These are phyloP conservation scores for Raffaelea ambrosiae DNA, from an alignment of 2,329 filamentous ascomycete genomes.

Conservation along the genomic window DNA sequence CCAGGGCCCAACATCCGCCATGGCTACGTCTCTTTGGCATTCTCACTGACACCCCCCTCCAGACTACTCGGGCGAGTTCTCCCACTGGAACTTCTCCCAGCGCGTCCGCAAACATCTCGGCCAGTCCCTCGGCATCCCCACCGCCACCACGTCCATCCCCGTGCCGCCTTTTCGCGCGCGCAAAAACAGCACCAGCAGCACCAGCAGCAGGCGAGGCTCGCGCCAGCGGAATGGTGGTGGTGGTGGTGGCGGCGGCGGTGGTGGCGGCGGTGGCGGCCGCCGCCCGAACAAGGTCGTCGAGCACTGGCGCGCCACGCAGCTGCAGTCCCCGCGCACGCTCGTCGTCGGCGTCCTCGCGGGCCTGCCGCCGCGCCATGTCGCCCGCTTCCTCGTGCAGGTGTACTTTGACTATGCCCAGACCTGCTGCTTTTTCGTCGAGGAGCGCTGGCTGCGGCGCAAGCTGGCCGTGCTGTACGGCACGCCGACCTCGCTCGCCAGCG, in stretches of 20 bases:
- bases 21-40: neutral
- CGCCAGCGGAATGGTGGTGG: too few species aligned
- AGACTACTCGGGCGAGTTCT: constrained; percentile 45
- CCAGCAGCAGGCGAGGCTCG: constrained; percentile 32
- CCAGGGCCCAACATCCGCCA: too few species aligned
- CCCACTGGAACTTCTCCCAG: constrained; percentile 44
- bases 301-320: constrained; percentile 23
- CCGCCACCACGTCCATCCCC: constrained; percentile 3
- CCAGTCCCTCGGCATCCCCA: neutral
- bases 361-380: constrained; percentile 36
- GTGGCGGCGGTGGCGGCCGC: constrained; percentile 14
- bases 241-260: too few species aligned
- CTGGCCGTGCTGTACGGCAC: constrained; percentile 33
- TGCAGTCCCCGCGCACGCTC: constrained; percentile 29
- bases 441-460: constrained; percentile 30
- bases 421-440: constrained; percentile 40
- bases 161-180: constrained; percentile 21
- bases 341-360: constrained; percentile 28
- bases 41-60: neutral
- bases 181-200: constrained; percentile 11
- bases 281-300: constrained; percentile 5
- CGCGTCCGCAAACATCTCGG: constrained; percentile 21
- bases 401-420: constrained; percentile 40
- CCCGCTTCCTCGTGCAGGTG: constrained; percentile 34
- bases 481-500: constrained; percentile 25